Base-by-base conservation (phyloP, 2,329 filamentous ascomycete genomes). In the Monosporascus sp. region DNA sequence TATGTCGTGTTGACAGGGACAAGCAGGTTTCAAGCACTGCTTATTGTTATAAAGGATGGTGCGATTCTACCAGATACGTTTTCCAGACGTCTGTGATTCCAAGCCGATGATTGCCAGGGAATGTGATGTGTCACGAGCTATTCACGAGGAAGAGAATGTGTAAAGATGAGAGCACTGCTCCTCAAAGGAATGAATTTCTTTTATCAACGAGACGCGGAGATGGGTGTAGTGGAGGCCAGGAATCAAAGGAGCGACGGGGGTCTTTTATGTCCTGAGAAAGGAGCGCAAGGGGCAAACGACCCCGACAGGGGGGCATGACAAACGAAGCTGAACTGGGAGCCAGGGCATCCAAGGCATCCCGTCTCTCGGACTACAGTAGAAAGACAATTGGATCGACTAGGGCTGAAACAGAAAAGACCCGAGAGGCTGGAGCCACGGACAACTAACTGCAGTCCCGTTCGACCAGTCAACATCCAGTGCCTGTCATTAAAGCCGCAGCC, bases 101-200 rank as follows among this genome's bases (percentile, higher is more conserved):
- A 50, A 36, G 27, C 47, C 25, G 52, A 50, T 52, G 48, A 8
- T 51, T 58, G 48, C 52, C 57, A 47, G 48, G 59, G 64, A 68
- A 67, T 60, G 65, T 65, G 51, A 52, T 64, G 63, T 50, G 53
- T 51, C 55, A 60, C 62, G 59, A 62, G 62, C 53, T 56, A 50
- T 54, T 51, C 31, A 42, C 57, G 48, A 36, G 50, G 53, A 55
- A 68, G 67, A 57, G 66, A 68, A 65, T 62, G 66, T 63, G 65
- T 66, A 65, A 51, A 57, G 46, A 64, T 63, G 66, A 68, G 66
- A 68, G 66, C 66, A 61, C 66, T 67, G 66, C 66, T 68, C 66
- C 49, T 57, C 52, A 60, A 67, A 68, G 54, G 63, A 67, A 67
- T 63, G 63, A 56, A 57, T 52, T 51, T 53, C 55, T 56, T 36